Conservation (phyloP, 192 early-diverging fungal genomes). For the Backusella sp. region DNA sequence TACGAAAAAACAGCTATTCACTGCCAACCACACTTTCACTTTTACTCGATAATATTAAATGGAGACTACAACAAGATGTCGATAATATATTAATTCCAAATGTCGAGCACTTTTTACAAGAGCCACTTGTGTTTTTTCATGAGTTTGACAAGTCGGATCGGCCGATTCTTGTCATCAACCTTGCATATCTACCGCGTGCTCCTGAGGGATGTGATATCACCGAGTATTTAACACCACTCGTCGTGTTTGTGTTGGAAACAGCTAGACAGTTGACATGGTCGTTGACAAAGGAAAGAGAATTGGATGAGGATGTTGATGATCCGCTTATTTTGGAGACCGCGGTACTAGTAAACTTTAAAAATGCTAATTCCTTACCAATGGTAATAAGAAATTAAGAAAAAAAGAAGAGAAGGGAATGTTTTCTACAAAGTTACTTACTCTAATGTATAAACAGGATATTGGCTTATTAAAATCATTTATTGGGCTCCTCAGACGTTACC, state of each 20-base stretch:
- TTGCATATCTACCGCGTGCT: slow-evolving; percentile 25
- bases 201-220: slow-evolving; percentile 12
- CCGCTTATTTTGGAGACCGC: slow-evolving; percentile 19
- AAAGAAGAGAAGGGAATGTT: too few relatives aligned
- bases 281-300: slow-evolving; percentile 20
- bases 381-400: neutral
- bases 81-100: slow-evolving; percentile 20
- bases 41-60: slow-evolving; percentile 35
- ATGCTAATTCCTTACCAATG: slow-evolving; percentile 24
- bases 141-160: slow-evolving; percentile 33
- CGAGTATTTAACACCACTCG: slow-evolving; percentile 25
- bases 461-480: slow-evolving; percentile 10
- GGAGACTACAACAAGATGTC: slow-evolving; percentile 35
- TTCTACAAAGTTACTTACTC: neutral
- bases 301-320: neutral
- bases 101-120: slow-evolving; percentile 17
- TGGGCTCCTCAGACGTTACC: slow-evolving; percentile 16
- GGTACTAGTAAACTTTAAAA: slow-evolving; percentile 28
- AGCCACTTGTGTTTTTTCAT: slow-evolving; percentile 39
- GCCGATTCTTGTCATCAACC: slow-evolving; percentile 31
- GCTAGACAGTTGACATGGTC: slow-evolving; percentile 27
- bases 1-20: slow-evolving; percentile 29
- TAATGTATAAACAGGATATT: slow-evolving; percentile 2
- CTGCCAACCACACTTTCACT: slow-evolving; percentile 27
- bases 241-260: slow-evolving; percentile 38